Percentiles rank a stretch among this genome's conserved stretches.
These are phyloP conservation scores for Cryphonectria carpinicola DNA, from an alignment of 2,329 filamentous ascomycete genomes.

Conservation along the genomic window DNA sequence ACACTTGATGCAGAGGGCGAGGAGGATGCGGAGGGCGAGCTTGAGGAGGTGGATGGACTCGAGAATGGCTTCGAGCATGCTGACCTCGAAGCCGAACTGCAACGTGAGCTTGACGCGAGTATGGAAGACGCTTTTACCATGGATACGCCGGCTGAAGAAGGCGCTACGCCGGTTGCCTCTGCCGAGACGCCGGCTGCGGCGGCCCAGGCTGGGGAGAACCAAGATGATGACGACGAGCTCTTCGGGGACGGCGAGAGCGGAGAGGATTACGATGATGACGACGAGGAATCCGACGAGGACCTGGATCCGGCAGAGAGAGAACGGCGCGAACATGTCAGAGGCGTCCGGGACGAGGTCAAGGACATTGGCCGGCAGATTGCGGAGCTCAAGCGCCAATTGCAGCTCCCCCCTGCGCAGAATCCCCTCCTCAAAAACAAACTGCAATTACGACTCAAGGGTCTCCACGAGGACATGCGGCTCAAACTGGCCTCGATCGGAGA, in stretches of 20 bases:
- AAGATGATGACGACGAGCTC: conserved; percentile 49
- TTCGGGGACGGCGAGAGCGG: conserved; percentile 44
- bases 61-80: conserved; percentile 38
- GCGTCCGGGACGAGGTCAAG: conserved; percentile 59
- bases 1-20: conserved; percentile 58
- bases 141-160: conserved; percentile 55
- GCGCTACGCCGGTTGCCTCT: conserved; percentile 40
- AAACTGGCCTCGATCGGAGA: conserved; percentile 43
- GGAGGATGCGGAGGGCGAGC: conserved; percentile 46
- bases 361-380: conserved; percentile 57
- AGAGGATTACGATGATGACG: conserved; percentile 53
- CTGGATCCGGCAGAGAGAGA: conserved; percentile 58
- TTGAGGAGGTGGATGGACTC: conserved; percentile 33
- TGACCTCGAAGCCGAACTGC: conserved; percentile 41
- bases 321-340: conserved; percentile 54
- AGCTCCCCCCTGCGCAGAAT: conserved; percentile 50
- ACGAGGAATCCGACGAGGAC: conserved; percentile 57
- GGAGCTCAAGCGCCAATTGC: conserved; percentile 49
- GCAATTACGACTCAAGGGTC: conserved; percentile 51
- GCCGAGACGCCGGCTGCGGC: conserved; percentile 48
- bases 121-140: conserved; percentile 55
- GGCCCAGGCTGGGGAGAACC: conserved; percentile 49
- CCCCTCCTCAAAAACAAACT: conserved; percentile 56
- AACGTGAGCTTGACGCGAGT: conserved; percentile 33
- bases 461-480: conserved; percentile 45